Evolutionary conservation across 2,329 filamentous ascomycete species (phyloP), one percentile per base, ranked within the genome.

Genomic region (Cladosporium austrohemisphaericum): DNA sequence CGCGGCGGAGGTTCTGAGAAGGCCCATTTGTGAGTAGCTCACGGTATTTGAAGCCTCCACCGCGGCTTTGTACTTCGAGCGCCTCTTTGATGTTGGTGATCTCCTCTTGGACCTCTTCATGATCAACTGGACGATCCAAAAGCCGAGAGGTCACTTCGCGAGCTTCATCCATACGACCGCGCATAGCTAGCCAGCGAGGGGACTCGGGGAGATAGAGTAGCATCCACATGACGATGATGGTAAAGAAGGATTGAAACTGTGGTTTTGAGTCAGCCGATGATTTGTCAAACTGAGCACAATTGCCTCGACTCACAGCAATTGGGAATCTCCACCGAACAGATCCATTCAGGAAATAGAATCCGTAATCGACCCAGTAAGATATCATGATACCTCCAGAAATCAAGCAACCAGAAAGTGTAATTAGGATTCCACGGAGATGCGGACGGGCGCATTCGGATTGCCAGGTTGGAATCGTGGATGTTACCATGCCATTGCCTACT

Each of bases 401-500:
- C 60, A 76, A 60, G 37, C 72, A 65, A 41, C 73, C 71, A 57
- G 75, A 72, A 69, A 76, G 75, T 14, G 35, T 44, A 57, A 76
- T 72, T 46, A 76, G 59, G 52, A 73, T 69, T 8, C 74, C 74
- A 52, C 73, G 68, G 41, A 66, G 65, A 51, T 76, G 71, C 10
- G 74, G 68, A 55, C 73, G 73, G 49, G 71, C 73, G 55, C 69
- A 73, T 59, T 76, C 73, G 3, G 69, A 70, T 46, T 75, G 71
- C 71, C 71, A 75, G 14, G 68, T 73, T 10, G 73, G 73, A 18
- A 76, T 72, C 0, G 72, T 76, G 0, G 71, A 73, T 1, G 73
- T 75, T 53, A 75, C 75, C 60, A 76, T 65, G 19, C 74, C 59
- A 23, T 75, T 75, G n/a, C 75, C 76, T 45, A 76, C 65, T 33